These are phyloP conservation scores for Alternaria arbusti DNA, from an alignment of 2,329 filamentous ascomycete genomes.

Conservation along the genomic window DNA sequence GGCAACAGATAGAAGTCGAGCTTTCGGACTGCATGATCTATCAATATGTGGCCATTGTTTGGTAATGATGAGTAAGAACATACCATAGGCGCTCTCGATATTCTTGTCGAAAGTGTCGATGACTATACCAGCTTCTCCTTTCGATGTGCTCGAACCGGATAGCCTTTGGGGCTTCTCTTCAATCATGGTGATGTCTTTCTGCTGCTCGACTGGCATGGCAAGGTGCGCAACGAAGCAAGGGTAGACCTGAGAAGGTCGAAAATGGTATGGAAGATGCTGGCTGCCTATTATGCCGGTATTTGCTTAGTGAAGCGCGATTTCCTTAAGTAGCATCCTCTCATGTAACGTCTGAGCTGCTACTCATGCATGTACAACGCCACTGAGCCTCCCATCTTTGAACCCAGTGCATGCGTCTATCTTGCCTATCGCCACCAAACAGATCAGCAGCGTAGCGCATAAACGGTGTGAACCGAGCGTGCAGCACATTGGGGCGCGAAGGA, in stretches of 20 bases:
- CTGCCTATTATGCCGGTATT: too few species aligned
- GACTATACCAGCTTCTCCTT: not conserved
- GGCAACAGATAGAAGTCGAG: not conserved
- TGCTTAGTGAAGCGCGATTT: not conserved
- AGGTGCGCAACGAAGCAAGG: too few species aligned
- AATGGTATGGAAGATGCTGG: not conserved
- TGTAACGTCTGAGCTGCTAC: not conserved
- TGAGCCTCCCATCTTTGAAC: not conserved
- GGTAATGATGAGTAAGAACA: not conserved
- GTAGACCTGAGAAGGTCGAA: not conserved
- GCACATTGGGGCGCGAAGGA: not conserved
- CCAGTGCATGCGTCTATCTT: not conserved
- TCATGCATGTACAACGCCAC: not conserved
- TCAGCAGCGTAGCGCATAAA: not conserved
- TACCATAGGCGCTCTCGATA: not conserved
- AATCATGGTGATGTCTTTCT: not conserved
- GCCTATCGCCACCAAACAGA: not conserved
- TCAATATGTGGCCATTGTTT: not conserved
- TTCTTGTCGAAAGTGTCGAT: not conserved
- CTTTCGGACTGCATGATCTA: not conserved
- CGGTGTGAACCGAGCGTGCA: not conserved
- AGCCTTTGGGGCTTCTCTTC: not conserved
- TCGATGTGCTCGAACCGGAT: not conserved
- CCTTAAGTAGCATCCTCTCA: not conserved
- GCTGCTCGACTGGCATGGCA: not conserved